Conservation (phyloP, 371 early-diverging fungal species). For the Circinella umbellata region DNA sequence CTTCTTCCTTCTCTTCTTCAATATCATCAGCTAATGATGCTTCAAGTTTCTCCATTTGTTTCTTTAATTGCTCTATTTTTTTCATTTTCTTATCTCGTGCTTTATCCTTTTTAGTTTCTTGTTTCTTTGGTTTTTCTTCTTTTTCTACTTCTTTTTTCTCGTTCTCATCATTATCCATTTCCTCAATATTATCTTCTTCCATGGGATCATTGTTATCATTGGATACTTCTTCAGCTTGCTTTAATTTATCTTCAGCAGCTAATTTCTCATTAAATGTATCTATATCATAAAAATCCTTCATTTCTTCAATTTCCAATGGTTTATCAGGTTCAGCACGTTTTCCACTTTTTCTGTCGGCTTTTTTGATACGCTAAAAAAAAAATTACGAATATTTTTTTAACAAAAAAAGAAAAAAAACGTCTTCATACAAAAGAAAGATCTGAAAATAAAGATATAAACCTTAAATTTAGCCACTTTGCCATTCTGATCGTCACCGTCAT, state of each 20-base stretch:
- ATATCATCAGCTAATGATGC: slow-evolving; percentile 26
- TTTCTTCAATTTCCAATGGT: slow-evolving; percentile 53
- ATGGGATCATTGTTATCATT: slow-evolving; percentile 18
- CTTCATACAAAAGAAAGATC: background rate
- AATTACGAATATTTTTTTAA: background rate
- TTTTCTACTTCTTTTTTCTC: background rate
- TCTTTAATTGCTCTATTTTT: slow-evolving; percentile 25
- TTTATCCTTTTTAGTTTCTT: slow-evolving; percentile 7
- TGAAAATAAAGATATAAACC: slow-evolving; percentile 38
- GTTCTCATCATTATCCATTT: slow-evolving; percentile 10
- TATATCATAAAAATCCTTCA: slow-evolving; percentile 51
- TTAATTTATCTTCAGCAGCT: slow-evolving; percentile 18
- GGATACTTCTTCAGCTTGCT: slow-evolving; percentile 30
- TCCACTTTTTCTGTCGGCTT: slow-evolving; percentile 33
- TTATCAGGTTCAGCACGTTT: slow-evolving; percentile 53
- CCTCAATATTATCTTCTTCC: slow-evolving; percentile 14
- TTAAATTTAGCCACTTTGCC: slow-evolving; percentile 76
- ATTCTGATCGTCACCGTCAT: slow-evolving; percentile 62
- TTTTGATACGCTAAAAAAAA: slow-evolving; percentile 49
- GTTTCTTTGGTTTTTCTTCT: slow-evolving; percentile 10
- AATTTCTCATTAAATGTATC: slow-evolving; percentile 63
- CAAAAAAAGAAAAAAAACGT: background rate
- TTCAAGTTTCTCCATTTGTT: slow-evolving; percentile 32
- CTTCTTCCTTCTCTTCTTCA: slow-evolving; percentile 26
- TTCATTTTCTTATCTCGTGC: slow-evolving; percentile 10